Evolutionary conservation across 2,329 filamentous ascomycete genomes (phyloP).

Genomic region (Pestalotiopsis fici): DNA sequence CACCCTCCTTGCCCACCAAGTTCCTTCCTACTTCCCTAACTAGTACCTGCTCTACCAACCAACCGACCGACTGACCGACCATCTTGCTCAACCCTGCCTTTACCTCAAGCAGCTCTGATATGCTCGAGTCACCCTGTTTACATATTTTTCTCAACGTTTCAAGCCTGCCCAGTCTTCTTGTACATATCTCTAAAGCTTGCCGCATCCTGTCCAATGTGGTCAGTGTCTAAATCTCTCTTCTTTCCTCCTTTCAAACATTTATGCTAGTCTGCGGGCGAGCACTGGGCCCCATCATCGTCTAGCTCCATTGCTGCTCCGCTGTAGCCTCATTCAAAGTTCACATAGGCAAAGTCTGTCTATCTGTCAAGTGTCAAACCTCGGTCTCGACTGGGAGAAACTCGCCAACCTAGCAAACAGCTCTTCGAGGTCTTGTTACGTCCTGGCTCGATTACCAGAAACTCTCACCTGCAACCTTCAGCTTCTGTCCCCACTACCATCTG

Average conservation of each 20-base stretch:
- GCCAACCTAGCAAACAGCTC: background rate
- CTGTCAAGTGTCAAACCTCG: background rate
- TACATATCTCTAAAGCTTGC: conserved; percentile 22
- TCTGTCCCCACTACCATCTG: conserved; percentile 17
- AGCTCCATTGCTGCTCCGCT: background rate
- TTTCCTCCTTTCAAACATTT: conserved; percentile 11
- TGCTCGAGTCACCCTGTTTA: conserved; percentile 13
- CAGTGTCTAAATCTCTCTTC: conserved; percentile 18
- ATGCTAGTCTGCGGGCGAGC: conserved; percentile 8
- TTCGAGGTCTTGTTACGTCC: background rate
- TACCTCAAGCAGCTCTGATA: background rate
- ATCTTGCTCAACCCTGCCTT: background rate
- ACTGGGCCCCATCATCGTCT: conserved; percentile 18
- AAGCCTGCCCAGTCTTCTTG: conserved; percentile 19
- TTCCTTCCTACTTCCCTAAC: background rate
- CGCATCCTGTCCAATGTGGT: conserved; percentile 25
- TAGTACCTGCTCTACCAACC: too few species aligned
- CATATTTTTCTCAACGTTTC: conserved; percentile 16
- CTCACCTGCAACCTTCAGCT: background rate
- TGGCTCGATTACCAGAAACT: background rate
- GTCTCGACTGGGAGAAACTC: background rate
- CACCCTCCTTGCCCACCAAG: background rate
- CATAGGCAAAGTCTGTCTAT: background rate
- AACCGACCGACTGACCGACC: too few species aligned
- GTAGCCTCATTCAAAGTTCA: background rate